Percentiles rank a stretch among this genome's conserved stretches.
Conservation (phyloP, 805 yeast genomes). For the Candida piceae region DNA sequence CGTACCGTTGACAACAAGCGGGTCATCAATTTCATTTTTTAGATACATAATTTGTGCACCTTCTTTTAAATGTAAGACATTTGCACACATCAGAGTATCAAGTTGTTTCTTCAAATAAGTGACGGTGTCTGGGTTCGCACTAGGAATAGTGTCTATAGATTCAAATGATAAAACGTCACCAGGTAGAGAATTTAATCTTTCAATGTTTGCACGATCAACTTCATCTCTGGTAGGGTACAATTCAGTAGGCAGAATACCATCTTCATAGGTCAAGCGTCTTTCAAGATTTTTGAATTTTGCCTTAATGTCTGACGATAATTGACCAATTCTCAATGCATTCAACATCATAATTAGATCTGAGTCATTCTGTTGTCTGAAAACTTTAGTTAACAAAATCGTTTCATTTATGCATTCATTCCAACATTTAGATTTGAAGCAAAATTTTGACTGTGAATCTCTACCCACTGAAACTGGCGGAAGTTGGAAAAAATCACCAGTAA, state of each 20-base stretch:
- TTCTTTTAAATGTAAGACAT: slow-evolving; percentile 56
- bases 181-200: slow-evolving; percentile 43
- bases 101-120: slow-evolving; percentile 16
- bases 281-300: slow-evolving; percentile 45
- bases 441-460: slow-evolving; percentile 36
- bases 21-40: slow-evolving; percentile 61
- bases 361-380: slow-evolving; percentile 88
- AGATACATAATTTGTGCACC: slow-evolving; percentile 95
- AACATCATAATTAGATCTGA: slow-evolving; percentile 68
- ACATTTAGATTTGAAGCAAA: slow-evolving; percentile 68
- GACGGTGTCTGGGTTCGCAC: slow-evolving; percentile 1
- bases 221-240: slow-evolving; percentile 81
- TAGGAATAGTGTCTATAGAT: slow-evolving; percentile 37
- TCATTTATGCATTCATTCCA: slow-evolving; percentile 64
- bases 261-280: slow-evolving; percentile 55
- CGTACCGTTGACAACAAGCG: slow-evolving; percentile 81
- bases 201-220: slow-evolving; percentile 70
- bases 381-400: slow-evolving; percentile 69
- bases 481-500: slow-evolving; percentile 96
- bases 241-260: slow-evolving; percentile 86
- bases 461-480: slow-evolving; percentile 75
- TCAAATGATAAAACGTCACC: slow-evolving; percentile 42
- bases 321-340: slow-evolving; percentile 75
- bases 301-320: slow-evolving; percentile 45
- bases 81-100: slow-evolving; percentile 64